Evolutionary conservation across 768 basidiomycete genomes (phyloP).

Genomic region (Thelephora ganbajun): DNA sequence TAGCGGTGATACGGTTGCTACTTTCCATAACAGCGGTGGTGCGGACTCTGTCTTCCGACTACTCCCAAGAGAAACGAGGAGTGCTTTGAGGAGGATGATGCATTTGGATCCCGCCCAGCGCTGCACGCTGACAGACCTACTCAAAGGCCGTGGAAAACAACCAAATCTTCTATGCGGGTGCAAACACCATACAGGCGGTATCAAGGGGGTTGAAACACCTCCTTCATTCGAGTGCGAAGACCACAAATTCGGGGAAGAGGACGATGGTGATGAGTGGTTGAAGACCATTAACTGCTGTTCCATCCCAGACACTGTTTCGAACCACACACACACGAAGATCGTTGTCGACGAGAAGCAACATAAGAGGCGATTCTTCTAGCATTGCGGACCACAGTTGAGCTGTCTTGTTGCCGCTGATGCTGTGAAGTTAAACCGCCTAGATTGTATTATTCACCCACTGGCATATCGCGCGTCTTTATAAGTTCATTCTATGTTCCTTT

Average conservation of each 20-base stretch:
- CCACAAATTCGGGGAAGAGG: conserved; percentile 56
- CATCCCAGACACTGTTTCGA: conserved; percentile 23
- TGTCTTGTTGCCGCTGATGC: neutral
- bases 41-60: conserved; percentile 95
- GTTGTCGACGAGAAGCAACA: conserved; percentile 55
- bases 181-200: conserved; percentile 16
- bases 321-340: conserved; percentile 66
- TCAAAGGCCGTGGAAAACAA: conserved; percentile 68
- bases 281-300: conserved; percentile 61
- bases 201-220: conserved; percentile 24
- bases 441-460: neutral
- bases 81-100: conserved; percentile 87
- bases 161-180: conserved; percentile 75
- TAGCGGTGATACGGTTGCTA: conserved; percentile 31
- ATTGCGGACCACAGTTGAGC: neutral
- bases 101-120: conserved; percentile 78
- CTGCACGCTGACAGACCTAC: conserved; percentile 84
- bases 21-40: conserved; percentile 53
- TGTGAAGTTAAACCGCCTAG: too few relatives aligned
- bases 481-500: neutral
- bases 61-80: conserved; percentile 83
- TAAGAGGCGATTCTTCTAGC: conserved; percentile 66
- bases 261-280: conserved; percentile 85
- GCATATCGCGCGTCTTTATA: too few relatives aligned
- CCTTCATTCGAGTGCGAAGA: conserved; percentile 34